A percentile compares a stretch with the other conserved stretches of the same genome.
phyloP scores from a whole-genome alignment of 192 early-diverging fungal species.

The Diversispora epigaea region DNA sequence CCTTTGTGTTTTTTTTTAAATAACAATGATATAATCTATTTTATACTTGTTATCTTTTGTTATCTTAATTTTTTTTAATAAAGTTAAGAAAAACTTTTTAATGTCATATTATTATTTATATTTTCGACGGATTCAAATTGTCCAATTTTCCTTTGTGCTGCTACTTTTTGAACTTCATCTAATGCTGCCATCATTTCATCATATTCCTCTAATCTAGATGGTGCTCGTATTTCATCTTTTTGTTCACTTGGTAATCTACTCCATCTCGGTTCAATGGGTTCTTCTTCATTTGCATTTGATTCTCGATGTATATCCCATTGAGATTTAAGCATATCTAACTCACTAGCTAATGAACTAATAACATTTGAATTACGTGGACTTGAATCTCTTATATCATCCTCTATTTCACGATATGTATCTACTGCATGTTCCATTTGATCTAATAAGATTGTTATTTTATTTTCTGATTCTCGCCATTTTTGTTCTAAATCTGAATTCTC shows the following conservation, averaged over 20 bases:
- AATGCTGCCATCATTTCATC: slow-evolving; percentile 31
- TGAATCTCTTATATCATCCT: slow-evolving; percentile 15
- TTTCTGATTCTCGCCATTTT: slow-evolving; percentile 10
- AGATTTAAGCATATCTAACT: slow-evolving; percentile 17
- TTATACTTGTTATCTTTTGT: no score
- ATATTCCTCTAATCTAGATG: slow-evolving; percentile 20
- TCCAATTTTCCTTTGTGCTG: neutral
- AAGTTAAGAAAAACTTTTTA: no score
- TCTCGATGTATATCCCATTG: neutral
- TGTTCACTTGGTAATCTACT: neutral
- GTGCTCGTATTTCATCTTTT: neutral
- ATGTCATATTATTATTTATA: no score
- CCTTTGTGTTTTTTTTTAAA: no score
- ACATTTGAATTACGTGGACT: slow-evolving; percentile 5
- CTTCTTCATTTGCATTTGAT: neutral
- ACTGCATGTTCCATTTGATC: slow-evolving; percentile 33
- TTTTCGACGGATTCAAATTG: no score
- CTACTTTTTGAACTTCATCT: neutral
- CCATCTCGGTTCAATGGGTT: slow-evolving; percentile 13
- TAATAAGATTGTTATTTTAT: slow-evolving; percentile 21
- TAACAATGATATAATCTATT: no score
- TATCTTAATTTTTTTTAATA: no score
- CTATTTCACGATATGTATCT: slow-evolving; percentile 24
- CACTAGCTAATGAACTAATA: slow-evolving; percentile 11
- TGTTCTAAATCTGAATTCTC: slow-evolving; percentile 27